Percentiles rank a stretch among this genome's conserved stretches.
phyloP scores from a whole-genome alignment of 176 grass and related monocot genomes.

The Saccharum officinarum region DNA sequence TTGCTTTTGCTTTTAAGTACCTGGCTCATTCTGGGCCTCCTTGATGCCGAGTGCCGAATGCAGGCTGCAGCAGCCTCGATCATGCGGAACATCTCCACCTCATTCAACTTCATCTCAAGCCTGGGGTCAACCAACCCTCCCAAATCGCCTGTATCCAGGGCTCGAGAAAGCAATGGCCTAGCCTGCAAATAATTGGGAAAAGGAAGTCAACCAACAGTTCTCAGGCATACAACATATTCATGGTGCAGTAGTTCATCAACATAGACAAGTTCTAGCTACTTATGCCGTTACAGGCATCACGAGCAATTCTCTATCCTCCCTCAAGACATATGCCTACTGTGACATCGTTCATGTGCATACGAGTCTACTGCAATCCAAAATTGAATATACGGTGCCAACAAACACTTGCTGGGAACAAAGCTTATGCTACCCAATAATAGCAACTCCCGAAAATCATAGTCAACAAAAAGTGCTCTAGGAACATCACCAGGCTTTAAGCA shows the following conservation, averaged over 20 bases:
- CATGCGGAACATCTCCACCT: slow-evolving; percentile 86
- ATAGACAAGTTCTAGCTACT: slow-evolving; percentile 7
- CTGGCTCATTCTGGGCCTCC: slow-evolving; percentile 89
- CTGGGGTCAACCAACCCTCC: slow-evolving; percentile 61
- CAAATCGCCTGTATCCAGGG: slow-evolving; percentile 64
- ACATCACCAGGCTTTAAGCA: background rate
- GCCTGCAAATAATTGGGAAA: slow-evolving; percentile 53
- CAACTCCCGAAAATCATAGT: slow-evolving; percentile 18
- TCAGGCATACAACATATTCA: background rate
- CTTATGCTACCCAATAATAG: background rate
- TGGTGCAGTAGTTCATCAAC: background rate
- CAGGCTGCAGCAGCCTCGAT: slow-evolving; percentile 84
- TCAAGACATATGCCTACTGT: background rate
- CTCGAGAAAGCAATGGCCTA: slow-evolving; percentile 63
- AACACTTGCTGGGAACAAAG: background rate
- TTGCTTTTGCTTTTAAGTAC: slow-evolving; percentile 21
- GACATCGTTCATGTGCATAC: background rate
- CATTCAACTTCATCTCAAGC: slow-evolving; percentile 64
- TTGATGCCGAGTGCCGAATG: slow-evolving; percentile 69
- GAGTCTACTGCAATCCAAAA: background rate
- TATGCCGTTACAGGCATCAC: background rate
- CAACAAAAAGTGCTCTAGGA: background rate
- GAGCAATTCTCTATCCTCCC: background rate
- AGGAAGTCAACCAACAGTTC: background rate
- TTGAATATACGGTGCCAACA: background rate